A percentile compares a stretch with the other conserved stretches of the same genome.
These are phyloP conservation scores for Melanomma pulvis-pyrius DNA, from an alignment of 495 filamentous ascomycete species.

Conservation along the genomic window DNA sequence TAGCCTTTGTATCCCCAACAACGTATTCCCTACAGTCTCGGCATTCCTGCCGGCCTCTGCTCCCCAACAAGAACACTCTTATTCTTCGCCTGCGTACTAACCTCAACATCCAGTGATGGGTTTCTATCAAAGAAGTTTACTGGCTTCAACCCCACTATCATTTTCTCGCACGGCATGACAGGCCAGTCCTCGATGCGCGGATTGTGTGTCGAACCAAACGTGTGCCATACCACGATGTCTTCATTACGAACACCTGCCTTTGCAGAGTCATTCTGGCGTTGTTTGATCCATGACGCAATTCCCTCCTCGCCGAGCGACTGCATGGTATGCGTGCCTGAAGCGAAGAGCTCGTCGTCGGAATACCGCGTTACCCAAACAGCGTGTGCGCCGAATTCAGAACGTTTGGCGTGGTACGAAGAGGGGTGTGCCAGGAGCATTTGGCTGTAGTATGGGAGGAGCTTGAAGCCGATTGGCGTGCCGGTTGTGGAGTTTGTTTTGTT, in stretches of 20 bases:
- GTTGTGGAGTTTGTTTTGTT: constrained; percentile 30
- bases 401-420: constrained; percentile 16
- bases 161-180: constrained; percentile 41
- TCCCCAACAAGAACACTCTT: constrained; percentile 36
- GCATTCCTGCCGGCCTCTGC: constrained; percentile 8
- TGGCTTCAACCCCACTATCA: constrained; percentile 38
- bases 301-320: constrained; percentile 34
- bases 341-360: constrained; percentile 34
- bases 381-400: constrained; percentile 39
- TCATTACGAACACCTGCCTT: constrained; percentile 19
- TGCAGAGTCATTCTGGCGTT: background rate
- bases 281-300: constrained; percentile 23
- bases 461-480: constrained; percentile 41
- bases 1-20: too few relatives aligned
- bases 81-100: constrained; percentile 30
- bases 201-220: constrained; percentile 41
- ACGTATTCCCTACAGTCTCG: background rate
- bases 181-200: constrained; percentile 42
- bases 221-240: constrained; percentile 41
- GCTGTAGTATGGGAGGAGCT: constrained; percentile 36
- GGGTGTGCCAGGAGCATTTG: constrained; percentile 37
- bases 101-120: constrained; percentile 38
- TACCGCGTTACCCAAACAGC: constrained; percentile 41
- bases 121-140: constrained; percentile 40
- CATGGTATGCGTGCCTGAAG: constrained; percentile 34